Conservation (phyloP, 176 grass and related monocot genomes). For the Triticum urartu region DNA sequence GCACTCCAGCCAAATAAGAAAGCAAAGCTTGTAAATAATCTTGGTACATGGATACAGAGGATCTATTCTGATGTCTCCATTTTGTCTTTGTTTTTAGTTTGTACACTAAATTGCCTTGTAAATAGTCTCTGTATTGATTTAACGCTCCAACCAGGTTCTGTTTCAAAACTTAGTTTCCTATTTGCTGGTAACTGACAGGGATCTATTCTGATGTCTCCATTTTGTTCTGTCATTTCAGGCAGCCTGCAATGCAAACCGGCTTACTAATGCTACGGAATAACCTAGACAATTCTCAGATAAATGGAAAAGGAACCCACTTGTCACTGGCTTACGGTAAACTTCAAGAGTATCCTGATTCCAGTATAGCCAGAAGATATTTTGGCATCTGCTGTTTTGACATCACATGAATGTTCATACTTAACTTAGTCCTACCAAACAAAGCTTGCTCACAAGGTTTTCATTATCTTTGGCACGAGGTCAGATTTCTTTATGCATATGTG, state of each 20-base stretch:
- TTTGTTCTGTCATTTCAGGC: conserved; percentile 10
- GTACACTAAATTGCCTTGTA: neutral
- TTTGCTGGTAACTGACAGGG: neutral
- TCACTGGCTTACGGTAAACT: no score
- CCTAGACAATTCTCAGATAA: no score
- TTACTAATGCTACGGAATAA: neutral
- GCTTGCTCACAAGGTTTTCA: neutral
- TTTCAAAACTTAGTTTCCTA: neutral
- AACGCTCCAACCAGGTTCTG: neutral
- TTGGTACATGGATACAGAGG: neutral
- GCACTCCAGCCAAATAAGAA: conserved; percentile 17
- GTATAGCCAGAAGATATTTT: neutral
- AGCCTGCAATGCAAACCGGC: neutral
- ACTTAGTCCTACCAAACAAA: neutral
- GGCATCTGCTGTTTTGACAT: neutral
- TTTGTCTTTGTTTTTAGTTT: neutral
- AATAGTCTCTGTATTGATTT: neutral
- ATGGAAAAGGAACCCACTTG: no score
- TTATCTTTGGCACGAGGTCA: neutral
- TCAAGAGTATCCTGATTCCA: neutral
- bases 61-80: neutral
- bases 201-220: neutral
- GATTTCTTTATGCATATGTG: neutral
- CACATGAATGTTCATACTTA: neutral
- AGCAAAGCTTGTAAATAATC: neutral